Percentiles rank a stretch among this genome's conserved stretches.
Evolutionary conservation across 1,139 yeast genomes (phyloP).

Genomic region (Yamadazyma triangularis): DNA sequence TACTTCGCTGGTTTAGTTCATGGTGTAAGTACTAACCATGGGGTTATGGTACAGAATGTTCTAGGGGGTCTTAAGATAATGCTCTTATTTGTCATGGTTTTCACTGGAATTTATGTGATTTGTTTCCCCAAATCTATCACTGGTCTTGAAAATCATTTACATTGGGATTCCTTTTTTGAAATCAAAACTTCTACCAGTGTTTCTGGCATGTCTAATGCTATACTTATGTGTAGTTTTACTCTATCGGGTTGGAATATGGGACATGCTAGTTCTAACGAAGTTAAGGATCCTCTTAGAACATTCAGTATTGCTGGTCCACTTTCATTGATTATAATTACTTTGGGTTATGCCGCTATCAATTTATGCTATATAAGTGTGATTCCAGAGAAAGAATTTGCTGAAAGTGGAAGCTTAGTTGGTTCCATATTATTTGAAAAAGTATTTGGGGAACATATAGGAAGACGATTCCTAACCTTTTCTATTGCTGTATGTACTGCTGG

Average conservation of each 20-base stretch:
- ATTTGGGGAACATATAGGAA: constrained; percentile 50
- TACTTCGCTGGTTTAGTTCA: constrained; percentile 43
- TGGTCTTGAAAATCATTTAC: constrained; percentile 37
- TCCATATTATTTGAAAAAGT: constrained; percentile 53
- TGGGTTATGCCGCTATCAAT: constrained; percentile 52
- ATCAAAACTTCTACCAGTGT: constrained; percentile 27
- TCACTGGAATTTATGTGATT: constrained; percentile 48
- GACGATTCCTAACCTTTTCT: constrained; percentile 49
- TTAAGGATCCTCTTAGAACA: constrained; percentile 54
- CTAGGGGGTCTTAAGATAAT: constrained; percentile 52
- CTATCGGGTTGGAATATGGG: constrained; percentile 64
- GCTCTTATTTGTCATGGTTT: constrained; percentile 43
- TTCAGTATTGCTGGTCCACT: constrained; percentile 59
- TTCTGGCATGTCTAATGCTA: constrained; percentile 51
- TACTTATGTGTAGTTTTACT: constrained; percentile 56
- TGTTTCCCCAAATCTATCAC: constrained; percentile 40
- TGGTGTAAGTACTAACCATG: constrained; percentile 50
- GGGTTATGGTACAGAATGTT: constrained; percentile 51
- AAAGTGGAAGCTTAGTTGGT: constrained; percentile 56
- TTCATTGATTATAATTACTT: constrained; percentile 43
- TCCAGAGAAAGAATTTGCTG: constrained; percentile 48
- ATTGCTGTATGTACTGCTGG: constrained; percentile 61
- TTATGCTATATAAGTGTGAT: constrained; percentile 53
- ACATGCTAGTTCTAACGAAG: constrained; percentile 58
- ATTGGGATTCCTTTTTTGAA: constrained; percentile 26